Conservation (phyloP, 495 filamentous ascomycete species). For the Lasiosphaeriaceae sp. region DNA sequence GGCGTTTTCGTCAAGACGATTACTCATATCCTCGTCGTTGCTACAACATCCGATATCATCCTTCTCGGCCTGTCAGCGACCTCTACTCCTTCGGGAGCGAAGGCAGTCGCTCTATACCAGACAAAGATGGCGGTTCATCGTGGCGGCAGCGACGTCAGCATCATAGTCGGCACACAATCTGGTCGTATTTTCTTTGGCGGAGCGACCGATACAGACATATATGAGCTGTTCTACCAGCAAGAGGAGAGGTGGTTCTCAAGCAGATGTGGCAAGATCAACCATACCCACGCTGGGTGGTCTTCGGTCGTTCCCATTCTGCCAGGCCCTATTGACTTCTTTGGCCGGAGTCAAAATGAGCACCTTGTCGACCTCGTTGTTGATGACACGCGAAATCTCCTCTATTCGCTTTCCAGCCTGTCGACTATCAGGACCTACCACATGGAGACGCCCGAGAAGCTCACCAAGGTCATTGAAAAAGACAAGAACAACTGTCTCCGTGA, state of each 20-base stretch:
- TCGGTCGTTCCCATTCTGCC: slow-evolving; percentile 60
- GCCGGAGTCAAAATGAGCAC: slow-evolving; percentile 45
- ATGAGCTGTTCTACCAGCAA: slow-evolving; percentile 92
- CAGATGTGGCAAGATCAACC: slow-evolving; percentile 76
- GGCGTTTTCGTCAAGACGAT: slow-evolving; percentile 83
- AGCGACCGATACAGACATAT: slow-evolving; percentile 74
- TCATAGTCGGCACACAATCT: slow-evolving; percentile 72
- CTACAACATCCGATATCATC: slow-evolving; percentile 77
- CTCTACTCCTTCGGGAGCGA: slow-evolving; percentile 56
- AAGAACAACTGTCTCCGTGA: slow-evolving; percentile 51
- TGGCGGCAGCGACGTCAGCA: slow-evolving; percentile 62
- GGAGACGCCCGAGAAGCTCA: slow-evolving; percentile 47
- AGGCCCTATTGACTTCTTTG: slow-evolving; percentile 21
- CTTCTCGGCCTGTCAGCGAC: slow-evolving; percentile 72
- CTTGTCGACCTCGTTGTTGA: slow-evolving; percentile 78
- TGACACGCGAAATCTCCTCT: slow-evolving; percentile 80
- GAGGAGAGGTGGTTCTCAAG: slow-evolving; percentile 94
- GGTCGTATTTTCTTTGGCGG: slow-evolving; percentile 92
- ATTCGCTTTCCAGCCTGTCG: slow-evolving; percentile 80
- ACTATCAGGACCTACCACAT: slow-evolving; percentile 86
- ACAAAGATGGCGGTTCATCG: slow-evolving; percentile 75
- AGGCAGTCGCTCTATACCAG: slow-evolving; percentile 70
- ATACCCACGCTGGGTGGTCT: slow-evolving; percentile 71
- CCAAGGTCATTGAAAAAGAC: slow-evolving; percentile 53
- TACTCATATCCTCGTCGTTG: slow-evolving; percentile 81